These are phyloP conservation scores for Pestalotiopsis sp. DNA, from an alignment of 2,329 filamentous ascomycete genomes.

Conservation along the genomic window DNA sequence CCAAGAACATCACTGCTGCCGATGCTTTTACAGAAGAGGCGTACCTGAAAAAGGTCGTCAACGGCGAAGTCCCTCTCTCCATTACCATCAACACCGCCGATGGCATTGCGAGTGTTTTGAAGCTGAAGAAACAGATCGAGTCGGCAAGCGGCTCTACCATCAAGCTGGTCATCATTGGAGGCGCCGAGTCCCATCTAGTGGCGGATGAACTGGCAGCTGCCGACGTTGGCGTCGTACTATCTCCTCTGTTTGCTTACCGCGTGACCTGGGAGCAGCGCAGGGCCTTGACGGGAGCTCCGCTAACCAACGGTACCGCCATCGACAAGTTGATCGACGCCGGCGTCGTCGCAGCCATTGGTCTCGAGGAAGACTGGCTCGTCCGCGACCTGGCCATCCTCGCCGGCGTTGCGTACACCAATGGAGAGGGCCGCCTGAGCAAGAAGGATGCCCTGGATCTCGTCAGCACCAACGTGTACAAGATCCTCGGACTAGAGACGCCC, in stretches of 20 bases:
- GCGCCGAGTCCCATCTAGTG: constrained; percentile 63
- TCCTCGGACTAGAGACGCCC: constrained; percentile 51
- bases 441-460: constrained; percentile 59
- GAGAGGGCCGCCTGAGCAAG: constrained; percentile 55
- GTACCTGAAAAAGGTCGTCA: constrained; percentile 57
- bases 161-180: constrained; percentile 62
- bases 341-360: constrained; percentile 59
- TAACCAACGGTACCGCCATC: constrained; percentile 66
- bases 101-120: constrained; percentile 60
- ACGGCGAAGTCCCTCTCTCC: constrained; percentile 56
- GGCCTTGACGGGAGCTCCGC: constrained; percentile 63
- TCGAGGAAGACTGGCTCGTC: constrained; percentile 65
- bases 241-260: constrained; percentile 59
- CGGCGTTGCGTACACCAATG: constrained; percentile 61
- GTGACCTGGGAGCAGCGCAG: constrained; percentile 63
- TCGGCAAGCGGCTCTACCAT: constrained; percentile 35
- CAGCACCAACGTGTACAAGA: constrained; percentile 57
- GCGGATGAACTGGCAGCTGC: constrained; percentile 60
- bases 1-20: constrained; percentile 35
- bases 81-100: constrained; percentile 66
- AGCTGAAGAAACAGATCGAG: constrained; percentile 61
- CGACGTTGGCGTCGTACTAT: constrained; percentile 60
- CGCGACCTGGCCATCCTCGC: constrained; percentile 62
- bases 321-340: constrained; percentile 61
- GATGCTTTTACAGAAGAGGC: constrained; percentile 50